Conservation (phyloP, 371 early-diverging fungal species). For the Apophysomyces ossiformis region DNA sequence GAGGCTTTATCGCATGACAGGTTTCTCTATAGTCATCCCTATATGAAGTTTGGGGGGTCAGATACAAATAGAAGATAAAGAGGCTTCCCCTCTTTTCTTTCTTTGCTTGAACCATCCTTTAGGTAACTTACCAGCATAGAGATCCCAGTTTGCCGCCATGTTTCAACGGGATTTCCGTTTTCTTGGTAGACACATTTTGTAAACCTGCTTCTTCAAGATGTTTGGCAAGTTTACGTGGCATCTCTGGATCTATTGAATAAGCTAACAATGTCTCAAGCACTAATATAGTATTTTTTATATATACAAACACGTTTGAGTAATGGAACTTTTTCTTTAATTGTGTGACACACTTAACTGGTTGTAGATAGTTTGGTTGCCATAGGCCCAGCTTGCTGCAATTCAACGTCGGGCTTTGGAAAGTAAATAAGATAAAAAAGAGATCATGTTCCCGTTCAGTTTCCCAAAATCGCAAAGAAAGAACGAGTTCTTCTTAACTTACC, state of each 20-base stretch:
- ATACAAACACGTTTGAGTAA: too few relatives aligned
- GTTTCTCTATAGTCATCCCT: slow-evolving; percentile 4
- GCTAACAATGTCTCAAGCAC: background rate
- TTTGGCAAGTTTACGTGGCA: background rate
- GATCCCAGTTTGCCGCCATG: slow-evolving; percentile 3
- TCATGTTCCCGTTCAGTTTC: background rate
- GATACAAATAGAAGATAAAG: too few relatives aligned
- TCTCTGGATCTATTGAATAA: background rate
- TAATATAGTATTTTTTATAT: background rate
- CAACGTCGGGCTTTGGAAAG: slow-evolving; percentile 4
- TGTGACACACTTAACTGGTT: slow-evolving; percentile 11
- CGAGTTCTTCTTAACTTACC: background rate
- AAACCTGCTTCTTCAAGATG: background rate
- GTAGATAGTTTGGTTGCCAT: slow-evolving; percentile 3
- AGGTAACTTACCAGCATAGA: background rate
- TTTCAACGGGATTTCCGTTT: background rate
- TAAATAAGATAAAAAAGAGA: background rate
- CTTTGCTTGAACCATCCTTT: background rate
- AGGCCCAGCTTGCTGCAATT: slow-evolving; percentile 5
- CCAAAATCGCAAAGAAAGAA: too few relatives aligned
- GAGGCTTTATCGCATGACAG: slow-evolving; percentile 5
- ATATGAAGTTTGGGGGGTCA: background rate
- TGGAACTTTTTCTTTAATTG: background rate
- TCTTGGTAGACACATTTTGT: slow-evolving; percentile 5
- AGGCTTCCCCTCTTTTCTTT: background rate